Evolutionary conservation across 163 green algal genomes (phyloP).

Genomic region (Coccomyxa subellipsoidea): DNA sequence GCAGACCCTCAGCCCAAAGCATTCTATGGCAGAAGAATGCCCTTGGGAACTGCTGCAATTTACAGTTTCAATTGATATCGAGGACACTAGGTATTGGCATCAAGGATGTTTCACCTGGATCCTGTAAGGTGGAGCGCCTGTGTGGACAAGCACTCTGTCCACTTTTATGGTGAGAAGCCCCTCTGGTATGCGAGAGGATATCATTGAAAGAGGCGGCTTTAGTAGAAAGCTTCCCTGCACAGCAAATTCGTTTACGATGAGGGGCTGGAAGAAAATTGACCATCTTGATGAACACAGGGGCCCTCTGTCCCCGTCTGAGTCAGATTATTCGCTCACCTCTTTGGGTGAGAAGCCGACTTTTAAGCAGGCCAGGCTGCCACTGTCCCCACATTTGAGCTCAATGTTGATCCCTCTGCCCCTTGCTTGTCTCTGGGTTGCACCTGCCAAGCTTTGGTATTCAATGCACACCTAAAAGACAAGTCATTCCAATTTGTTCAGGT

Average conservation of each 20-base stretch:
- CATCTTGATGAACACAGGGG: too few species aligned
- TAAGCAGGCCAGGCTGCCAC: neutral
- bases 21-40: too few species aligned
- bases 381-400: neutral
- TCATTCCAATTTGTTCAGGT: too few species aligned
- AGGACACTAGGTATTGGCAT: too few species aligned
- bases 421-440: neutral
- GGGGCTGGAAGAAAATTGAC: too few species aligned
- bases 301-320: too few species aligned
- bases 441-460: neutral
- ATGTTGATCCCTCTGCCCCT: neutral
- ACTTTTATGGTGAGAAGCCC: conserved; percentile 11
- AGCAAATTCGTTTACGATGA: neutral
- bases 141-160: neutral
- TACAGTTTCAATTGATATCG: too few species aligned
- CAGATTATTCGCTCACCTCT: neutral
- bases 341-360: neutral
- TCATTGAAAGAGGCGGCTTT: conserved; percentile 15
- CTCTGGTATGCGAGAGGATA: neutral
- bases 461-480: neutral
- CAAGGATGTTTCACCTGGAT: conserved; percentile 24
- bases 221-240: conserved; percentile 18
- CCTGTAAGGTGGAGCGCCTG: neutral
- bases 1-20: too few species aligned
- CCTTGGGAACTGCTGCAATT: too few species aligned